Percentiles rank a stretch among this genome's conserved stretches.
phyloP scores from a whole-genome alignment of 2,329 filamentous ascomycete genomes.

The Aspergillus calidoustus region DNA sequence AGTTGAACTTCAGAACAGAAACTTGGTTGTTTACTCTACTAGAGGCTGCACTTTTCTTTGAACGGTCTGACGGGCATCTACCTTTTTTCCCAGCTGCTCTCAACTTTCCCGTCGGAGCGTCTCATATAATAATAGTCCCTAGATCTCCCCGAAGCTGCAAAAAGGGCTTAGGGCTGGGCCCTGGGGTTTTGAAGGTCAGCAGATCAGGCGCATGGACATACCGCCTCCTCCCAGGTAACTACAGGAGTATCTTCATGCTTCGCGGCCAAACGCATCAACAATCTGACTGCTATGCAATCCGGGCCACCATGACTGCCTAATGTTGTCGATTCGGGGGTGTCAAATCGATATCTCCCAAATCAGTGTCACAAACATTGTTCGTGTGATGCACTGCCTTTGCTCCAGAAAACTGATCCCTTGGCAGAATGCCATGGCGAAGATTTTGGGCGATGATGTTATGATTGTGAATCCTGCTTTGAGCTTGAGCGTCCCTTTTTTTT shows the following conservation, averaged over 20 bases:
- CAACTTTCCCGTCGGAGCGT: too few species aligned
- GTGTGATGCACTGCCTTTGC: constrained; percentile 12
- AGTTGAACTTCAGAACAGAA: too few species aligned
- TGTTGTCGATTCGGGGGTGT: constrained; percentile 26
- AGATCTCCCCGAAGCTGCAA: constrained; percentile 18
- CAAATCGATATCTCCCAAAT: constrained; percentile 24
- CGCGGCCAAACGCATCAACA: constrained; percentile 4
- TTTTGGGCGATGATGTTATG: constrained; percentile 18
- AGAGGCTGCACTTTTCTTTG: too few species aligned
- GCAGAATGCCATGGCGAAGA: not conserved
- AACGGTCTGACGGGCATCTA: too few species aligned
- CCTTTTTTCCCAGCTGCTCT: too few species aligned
- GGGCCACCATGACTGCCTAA: constrained; percentile 27
- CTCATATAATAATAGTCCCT: too few species aligned
- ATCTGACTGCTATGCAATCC: constrained; percentile 4
- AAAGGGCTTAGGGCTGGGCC: constrained; percentile 36
- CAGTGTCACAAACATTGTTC: constrained; percentile 22
- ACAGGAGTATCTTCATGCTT: not conserved
- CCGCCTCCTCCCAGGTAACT: constrained; percentile 9
- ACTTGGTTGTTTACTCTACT: too few species aligned
- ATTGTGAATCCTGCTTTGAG: not conserved
- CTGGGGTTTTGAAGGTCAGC: constrained; percentile 30
- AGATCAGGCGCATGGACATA: constrained; percentile 21
- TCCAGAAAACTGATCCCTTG: constrained; percentile 5
- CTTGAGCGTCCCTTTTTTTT: constrained; percentile 14